Conservation (phyloP, 2,329 filamentous ascomycete genomes). For the Hypoxylon sp. region DNA sequence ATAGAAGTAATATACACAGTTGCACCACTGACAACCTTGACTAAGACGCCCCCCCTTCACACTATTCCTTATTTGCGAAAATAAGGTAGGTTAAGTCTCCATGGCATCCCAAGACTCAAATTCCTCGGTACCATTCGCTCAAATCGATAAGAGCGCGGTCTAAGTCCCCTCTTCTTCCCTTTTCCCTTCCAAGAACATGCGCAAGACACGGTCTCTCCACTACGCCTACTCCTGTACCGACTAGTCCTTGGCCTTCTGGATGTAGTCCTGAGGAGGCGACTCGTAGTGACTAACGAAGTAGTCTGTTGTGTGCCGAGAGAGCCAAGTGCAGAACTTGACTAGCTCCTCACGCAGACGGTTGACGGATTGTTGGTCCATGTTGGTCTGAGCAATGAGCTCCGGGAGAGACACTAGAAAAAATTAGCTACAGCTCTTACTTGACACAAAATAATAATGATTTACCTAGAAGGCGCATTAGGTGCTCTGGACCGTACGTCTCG, state of each 20-base stretch:
- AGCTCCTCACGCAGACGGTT: slow-evolving; percentile 91
- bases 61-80: not conserved
- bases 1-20: not conserved
- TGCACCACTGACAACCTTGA: not conserved
- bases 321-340: slow-evolving; percentile 86
- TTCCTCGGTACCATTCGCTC: not conserved
- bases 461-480: slow-evolving; percentile 91
- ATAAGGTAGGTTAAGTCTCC: not conserved
- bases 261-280: slow-evolving; percentile 78
- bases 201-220: not conserved
- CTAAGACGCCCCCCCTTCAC: not conserved
- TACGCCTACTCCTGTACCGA: not conserved
- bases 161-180: not conserved
- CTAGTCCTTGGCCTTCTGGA: slow-evolving; percentile 72
- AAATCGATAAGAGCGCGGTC: not conserved
- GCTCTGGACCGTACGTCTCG: slow-evolving; percentile 94
- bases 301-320: slow-evolving; percentile 80
- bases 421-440: slow-evolving; percentile 27
- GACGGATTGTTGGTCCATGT: slow-evolving; percentile 95
- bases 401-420: slow-evolving; percentile 81
- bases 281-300: slow-evolving; percentile 88
- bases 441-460: slow-evolving; percentile 54
- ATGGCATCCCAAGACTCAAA: not conserved
- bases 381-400: slow-evolving; percentile 95
- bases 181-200: not conserved